Conservation (phyloP, 1,284 basidiomycete genomes). For the Ustilago hordei region DNA sequence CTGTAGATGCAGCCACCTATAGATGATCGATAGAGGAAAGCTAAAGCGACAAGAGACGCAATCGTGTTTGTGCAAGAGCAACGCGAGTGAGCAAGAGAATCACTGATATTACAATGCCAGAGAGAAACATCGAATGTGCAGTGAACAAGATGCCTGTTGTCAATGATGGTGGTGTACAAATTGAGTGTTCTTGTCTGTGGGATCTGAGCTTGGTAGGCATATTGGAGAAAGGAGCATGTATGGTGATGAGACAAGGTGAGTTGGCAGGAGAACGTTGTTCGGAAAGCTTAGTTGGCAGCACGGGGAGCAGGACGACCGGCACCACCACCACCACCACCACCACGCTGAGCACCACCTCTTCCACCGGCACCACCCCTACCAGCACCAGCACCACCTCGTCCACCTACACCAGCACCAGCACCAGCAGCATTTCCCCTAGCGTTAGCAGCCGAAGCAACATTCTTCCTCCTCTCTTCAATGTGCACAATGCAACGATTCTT, state of each 20-base stretch:
- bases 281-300: constrained; percentile 18
- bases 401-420: constrained; percentile 11
- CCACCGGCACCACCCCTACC: constrained; percentile 4
- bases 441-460: constrained; percentile 72
- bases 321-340: constrained; percentile 15
- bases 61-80: neutral
- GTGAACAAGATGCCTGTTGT: no score
- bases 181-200: neutral
- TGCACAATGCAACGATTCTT: constrained; percentile 75
- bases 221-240: no score
- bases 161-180: constrained; percentile 3
- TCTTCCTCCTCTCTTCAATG: constrained; percentile 90
- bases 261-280: neutral
- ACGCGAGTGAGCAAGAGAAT: no score
- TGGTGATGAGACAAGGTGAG: no score
- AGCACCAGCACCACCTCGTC: constrained; percentile 11
- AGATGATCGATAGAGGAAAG: no score
- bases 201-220: no score
- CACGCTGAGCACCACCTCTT: constrained; percentile 24
- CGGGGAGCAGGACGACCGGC: constrained; percentile 4
- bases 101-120: constrained; percentile 7
- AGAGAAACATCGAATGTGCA: neutral
- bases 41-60: neutral
- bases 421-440: constrained; percentile 56
- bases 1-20: neutral